These are phyloP conservation scores for Aspergillus carbonarius DNA, from an alignment of 2,329 filamentous ascomycete species.

Conservation along the genomic window DNA sequence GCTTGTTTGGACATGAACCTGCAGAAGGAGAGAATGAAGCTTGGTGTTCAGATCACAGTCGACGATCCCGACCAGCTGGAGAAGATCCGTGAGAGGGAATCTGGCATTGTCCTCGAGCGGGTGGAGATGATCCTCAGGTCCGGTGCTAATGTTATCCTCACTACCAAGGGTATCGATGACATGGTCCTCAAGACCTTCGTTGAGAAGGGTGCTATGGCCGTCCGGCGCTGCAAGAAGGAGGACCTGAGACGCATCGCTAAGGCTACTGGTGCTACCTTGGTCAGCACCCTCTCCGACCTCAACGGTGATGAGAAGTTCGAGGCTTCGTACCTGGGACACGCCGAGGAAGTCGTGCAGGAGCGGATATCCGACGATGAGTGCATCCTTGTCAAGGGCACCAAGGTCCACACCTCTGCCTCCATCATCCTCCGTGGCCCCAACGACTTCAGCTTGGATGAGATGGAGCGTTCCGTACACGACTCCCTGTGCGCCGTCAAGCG, in stretches of 20 bases:
- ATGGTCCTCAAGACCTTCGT: conserved; percentile 91
- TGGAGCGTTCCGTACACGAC: conserved; percentile 98
- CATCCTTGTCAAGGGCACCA: conserved; percentile 94
- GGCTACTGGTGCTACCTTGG: conserved; percentile 88
- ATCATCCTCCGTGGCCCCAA: conserved; percentile 95
- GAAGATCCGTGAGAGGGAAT: conserved; percentile 90
- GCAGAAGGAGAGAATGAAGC: conserved; percentile 98
- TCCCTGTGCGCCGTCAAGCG: conserved; percentile 96
- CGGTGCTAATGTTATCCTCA: conserved; percentile 92
- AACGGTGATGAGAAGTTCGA: conserved; percentile 98
- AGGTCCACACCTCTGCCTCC: conserved; percentile 88
- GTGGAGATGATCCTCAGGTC: conserved; percentile 98
- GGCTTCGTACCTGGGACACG: conserved; percentile 79
- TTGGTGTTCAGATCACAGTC: conserved; percentile 96
- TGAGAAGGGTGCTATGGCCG: conserved; percentile 92
- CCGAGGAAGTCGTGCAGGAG: conserved; percentile 96
- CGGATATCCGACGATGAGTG: conserved; percentile 98
- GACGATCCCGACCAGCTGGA: conserved; percentile 97
- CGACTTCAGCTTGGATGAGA: conserved; percentile 96
- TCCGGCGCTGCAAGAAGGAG: conserved; percentile 97
- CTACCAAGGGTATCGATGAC: conserved; percentile 98
- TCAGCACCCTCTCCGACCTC: conserved; percentile 90
- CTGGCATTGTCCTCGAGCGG: conserved; percentile 87
- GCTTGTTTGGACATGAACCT: conserved; percentile 96
- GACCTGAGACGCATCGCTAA: conserved; percentile 93